A percentile compares a stretch with the other conserved stretches of the same genome.
phyloP scores from a whole-genome alignment of 2,329 filamentous ascomycete genomes.

The Cordyceps javanica region DNA sequence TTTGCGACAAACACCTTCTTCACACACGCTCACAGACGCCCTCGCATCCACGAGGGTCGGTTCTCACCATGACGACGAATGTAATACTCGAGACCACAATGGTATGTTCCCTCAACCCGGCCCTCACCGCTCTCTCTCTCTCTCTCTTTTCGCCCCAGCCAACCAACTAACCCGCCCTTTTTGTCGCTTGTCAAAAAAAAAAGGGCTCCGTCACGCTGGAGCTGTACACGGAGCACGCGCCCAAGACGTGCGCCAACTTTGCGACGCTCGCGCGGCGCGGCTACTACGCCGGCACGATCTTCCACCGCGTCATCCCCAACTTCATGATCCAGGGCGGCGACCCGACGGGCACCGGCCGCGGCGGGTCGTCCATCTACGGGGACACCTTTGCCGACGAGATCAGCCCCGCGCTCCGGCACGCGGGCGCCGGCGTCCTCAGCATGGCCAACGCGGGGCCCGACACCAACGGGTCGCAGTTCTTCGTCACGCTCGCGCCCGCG shows the following conservation, averaged over 20 bases:
- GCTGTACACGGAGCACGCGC: constrained; percentile 84
- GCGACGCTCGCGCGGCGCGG: constrained; percentile 68
- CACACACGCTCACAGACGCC: neutral
- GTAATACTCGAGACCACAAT: constrained; percentile 80
- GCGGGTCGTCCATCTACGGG: constrained; percentile 84
- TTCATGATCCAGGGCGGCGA: constrained; percentile 98
- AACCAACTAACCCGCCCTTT: constrained; percentile 2
- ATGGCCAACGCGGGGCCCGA: constrained; percentile 95
- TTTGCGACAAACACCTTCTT: neutral
- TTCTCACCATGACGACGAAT: constrained; percentile 62
- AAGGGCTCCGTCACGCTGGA: constrained; percentile 84
- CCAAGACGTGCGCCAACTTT: constrained; percentile 87
- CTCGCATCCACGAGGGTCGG: neutral
- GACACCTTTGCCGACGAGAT: constrained; percentile 96
- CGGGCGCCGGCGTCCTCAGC: constrained; percentile 84
- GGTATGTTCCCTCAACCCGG: constrained; percentile 49
- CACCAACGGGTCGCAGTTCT: constrained; percentile 94
- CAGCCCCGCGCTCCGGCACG: constrained; percentile 70
- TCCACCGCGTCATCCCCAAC: constrained; percentile 91
- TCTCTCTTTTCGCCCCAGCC: neutral
- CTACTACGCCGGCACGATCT: constrained; percentile 81
- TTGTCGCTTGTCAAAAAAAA: too few species aligned
- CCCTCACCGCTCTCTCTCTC: neutral
- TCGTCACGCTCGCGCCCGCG: constrained; percentile 87
- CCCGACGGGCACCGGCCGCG: constrained; percentile 86